Evolutionary conservation across 2,329 filamentous ascomycete species (phyloP), one percentile per base, ranked within the genome.

Genomic region (Lasiodiplodia gonubiensis): DNA sequence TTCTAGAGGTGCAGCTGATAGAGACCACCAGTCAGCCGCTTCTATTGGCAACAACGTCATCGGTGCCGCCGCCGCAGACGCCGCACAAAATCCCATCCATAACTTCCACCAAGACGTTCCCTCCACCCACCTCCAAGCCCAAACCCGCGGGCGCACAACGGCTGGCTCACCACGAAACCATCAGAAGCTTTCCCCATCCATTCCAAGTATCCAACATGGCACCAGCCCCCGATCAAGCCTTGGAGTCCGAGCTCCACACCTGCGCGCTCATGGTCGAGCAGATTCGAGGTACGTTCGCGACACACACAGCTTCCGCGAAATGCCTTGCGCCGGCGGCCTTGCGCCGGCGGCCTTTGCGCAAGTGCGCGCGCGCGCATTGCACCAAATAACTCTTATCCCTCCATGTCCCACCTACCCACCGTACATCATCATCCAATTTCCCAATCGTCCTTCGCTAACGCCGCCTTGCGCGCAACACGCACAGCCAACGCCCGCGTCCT

Each of bases 401-500:
- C 7, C 51, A 6, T 10, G 25, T 16, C n/a, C 51, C 21, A 11
- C 18, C n/a, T n/a, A n/a, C 30, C 51, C 27, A 18, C 27, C 27
- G 6, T 25, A 53, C 18, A 18, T 21, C 18, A 46, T n/a, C 42
- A 21, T 3, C 18, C 18, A 14, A 16, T 1, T 16, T 3, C 39
- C 39, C 39, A 7, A 42, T 18, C 18, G n/a, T 8, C 4, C 16
- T 18, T 18, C 4, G 7, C 49, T 52, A 14, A 53, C 51, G 7
- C 12, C 8, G 14, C 3, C 23, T 16, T 2, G 8, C 49, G 7
- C 30, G 30, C 30, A 30, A 16, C 23, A 18, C 23, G 30, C 51
- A 25, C 54, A 59, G 54, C 54, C 23, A 59, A 59, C 54, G n/a
- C 54, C 35, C 35, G 54, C 35, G 14, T 42, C 54, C 54, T 46